Percentiles rank a stretch among this genome's conserved stretches.
Conservation (phyloP, 345 rosid genomes). For the Gossypium herbaceum region DNA sequence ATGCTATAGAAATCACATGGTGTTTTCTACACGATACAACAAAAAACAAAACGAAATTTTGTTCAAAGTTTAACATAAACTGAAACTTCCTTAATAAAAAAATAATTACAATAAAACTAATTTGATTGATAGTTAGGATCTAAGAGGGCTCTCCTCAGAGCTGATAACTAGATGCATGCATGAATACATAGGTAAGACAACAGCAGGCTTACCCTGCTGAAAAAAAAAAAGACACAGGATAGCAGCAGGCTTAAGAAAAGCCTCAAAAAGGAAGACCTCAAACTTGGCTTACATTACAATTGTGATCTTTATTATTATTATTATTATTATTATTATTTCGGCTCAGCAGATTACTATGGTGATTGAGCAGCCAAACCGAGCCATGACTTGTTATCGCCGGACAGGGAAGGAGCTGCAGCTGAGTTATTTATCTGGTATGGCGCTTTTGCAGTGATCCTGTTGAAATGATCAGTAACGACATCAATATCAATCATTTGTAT, state of each 20-base stretch:
- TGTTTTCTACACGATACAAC: no score
- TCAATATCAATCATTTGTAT: background rate
- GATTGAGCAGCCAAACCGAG: constrained; percentile 64
- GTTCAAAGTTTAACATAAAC: background rate
- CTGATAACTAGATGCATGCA: constrained; percentile 1
- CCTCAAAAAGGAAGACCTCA: background rate
- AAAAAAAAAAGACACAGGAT: background rate
- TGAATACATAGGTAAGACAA: background rate
- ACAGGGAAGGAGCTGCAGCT: constrained; percentile 22
- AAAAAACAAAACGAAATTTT: no score
- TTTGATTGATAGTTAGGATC: constrained; percentile 12
- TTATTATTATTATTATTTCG: no score
- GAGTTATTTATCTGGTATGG: constrained; percentile 50
- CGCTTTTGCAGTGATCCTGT: constrained; percentile 58
- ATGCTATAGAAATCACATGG: no score
- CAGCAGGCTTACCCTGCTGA: constrained; percentile 20
- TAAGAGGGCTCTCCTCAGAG: constrained; percentile 9
- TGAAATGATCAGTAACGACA: constrained; percentile 1
- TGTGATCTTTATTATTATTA: background rate
- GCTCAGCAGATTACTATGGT: constrained; percentile 11
- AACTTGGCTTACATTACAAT: constrained; percentile 11
- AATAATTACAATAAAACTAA: constrained; percentile 17
- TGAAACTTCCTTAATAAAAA: background rate
- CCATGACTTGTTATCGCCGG: constrained; percentile 57
- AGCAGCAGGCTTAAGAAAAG: constrained; percentile 11